Percentiles rank a stretch among this genome's conserved stretches.
phyloP scores from a whole-genome alignment of 1,139 yeast species.

The Spencermartinsiella ligniputridi region DNA sequence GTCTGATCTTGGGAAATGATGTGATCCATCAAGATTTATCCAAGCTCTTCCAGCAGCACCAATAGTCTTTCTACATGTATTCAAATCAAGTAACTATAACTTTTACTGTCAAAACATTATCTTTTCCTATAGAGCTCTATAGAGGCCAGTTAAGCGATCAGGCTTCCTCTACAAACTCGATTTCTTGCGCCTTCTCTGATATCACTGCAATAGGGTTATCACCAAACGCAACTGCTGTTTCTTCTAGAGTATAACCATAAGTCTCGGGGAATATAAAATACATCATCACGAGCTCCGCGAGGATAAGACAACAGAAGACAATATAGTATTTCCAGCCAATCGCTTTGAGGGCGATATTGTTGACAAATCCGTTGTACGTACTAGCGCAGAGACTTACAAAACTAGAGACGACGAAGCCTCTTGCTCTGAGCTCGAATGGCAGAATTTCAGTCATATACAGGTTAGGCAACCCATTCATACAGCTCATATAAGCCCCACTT shows the following conservation, averaged over 20 bases:
- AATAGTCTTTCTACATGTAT: too few relatives aligned
- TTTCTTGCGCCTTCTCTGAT: too few relatives aligned
- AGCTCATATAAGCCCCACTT: conserved; percentile 18
- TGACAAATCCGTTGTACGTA: conserved; percentile 35
- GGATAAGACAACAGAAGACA: conserved; percentile 76
- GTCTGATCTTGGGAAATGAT: too few relatives aligned
- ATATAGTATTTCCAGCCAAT: conserved; percentile 59
- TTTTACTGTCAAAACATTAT: too few relatives aligned
- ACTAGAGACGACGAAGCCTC: conserved; percentile 25
- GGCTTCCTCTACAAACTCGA: too few relatives aligned
- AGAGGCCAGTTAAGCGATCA: too few relatives aligned
- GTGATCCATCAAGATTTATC: too few relatives aligned
- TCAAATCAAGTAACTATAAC: too few relatives aligned
- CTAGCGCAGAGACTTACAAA: not conserved
- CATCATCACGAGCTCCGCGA: conserved; percentile 61
- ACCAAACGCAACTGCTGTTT: conserved; percentile 3
- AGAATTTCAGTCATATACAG: conserved; percentile 35
- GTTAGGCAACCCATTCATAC: conserved; percentile 26
- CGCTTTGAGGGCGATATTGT: conserved; percentile 57
- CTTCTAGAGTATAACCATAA: conserved; percentile 5
- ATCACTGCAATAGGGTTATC: too few relatives aligned
- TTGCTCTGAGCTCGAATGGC: conserved; percentile 39
- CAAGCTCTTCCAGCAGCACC: too few relatives aligned
- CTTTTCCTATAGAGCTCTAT: too few relatives aligned
- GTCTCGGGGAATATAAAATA: conserved; percentile 68